Evolutionary conservation across 352 stramenopile species (phyloP).

Genomic region (Phytophthora sp.): DNA sequence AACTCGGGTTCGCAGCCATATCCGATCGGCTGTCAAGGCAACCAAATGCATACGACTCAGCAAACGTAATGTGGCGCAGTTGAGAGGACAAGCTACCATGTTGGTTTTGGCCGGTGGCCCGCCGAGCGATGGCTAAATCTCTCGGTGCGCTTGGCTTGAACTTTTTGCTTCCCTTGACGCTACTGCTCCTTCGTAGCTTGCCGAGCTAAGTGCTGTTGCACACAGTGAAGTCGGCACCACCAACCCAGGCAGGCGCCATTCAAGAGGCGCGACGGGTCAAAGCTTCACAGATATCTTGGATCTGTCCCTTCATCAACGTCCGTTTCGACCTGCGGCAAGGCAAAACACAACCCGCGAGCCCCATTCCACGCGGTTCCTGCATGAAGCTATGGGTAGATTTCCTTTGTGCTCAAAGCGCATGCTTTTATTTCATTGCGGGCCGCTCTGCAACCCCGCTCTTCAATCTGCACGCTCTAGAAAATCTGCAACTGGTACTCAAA

Average conservation of each 20-base stretch:
- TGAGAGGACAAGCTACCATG: slow-evolving; percentile 40
- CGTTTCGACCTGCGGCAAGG: slow-evolving; percentile 10
- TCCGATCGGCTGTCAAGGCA: slow-evolving; percentile 69
- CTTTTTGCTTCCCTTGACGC: neutral
- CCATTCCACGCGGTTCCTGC: neutral
- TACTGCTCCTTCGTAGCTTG: neutral
- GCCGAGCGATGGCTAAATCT: too few species aligned
- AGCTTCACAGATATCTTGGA: too few species aligned
- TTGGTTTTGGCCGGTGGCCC: too few species aligned
- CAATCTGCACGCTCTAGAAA: slow-evolving; percentile 30
- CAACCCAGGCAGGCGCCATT: slow-evolving; percentile 6
- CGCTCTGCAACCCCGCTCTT: slow-evolving; percentile 22
- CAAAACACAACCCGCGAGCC: slow-evolving; percentile 7
- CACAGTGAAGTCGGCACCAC: slow-evolving; percentile 4
- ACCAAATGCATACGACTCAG: slow-evolving; percentile 6
- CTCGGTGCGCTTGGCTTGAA: too few species aligned
- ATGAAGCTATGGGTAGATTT: slow-evolving; percentile 10
- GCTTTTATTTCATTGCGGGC: slow-evolving; percentile 38
- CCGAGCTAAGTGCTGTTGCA: neutral
- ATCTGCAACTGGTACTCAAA: slow-evolving; percentile 97
- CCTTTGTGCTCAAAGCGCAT: slow-evolving; percentile 33
- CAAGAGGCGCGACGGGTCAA: slow-evolving; percentile 40
- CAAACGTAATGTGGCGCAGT: too few species aligned
- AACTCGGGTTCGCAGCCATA: slow-evolving; percentile 90
- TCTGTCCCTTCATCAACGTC: slow-evolving; percentile 16